Base-by-base conservation (phyloP, 2,329 filamentous ascomycete genomes). In the Trichoderma sp. region DNA sequence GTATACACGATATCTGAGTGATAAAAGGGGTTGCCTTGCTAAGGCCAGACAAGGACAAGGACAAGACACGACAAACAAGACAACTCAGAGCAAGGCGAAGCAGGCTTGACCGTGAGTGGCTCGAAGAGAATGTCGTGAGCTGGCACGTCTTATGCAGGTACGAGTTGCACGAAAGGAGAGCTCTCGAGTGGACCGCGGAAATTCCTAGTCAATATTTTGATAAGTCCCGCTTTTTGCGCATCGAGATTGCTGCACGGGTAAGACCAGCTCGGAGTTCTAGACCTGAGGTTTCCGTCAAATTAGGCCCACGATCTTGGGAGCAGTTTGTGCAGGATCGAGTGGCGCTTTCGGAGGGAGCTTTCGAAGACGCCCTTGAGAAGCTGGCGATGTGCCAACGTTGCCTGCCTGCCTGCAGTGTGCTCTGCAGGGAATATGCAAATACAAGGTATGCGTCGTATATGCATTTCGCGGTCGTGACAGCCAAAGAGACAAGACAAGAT, bases 81-180 rank as follows among this genome's bases (percentile, higher is more conserved):
- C 64, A 67, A 27, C 55, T 37, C 29, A 37, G 4, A 33, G 47
- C 40, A 47, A 14, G 64, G 37, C 55, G 21, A 53, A 43, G n/a
- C 64, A 59, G 19, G 55, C 29, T 29, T 14, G 62, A 35, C 24
- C 35, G 27, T 43, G 49, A 56, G n/a, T n/a, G 53, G 52, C 29
- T 10, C 35, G 35, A 21, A 27, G 5, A 35, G 53, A 29, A 24
- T 49, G 47, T 52, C 58, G 33, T 66, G 63, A 49, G 63, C 53
- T 66, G 63, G 63, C 63, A 43, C 55, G 35, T 66, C 27, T 21
- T 37, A 66, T 66, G 63, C 63, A 66, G 63, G 63, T 58, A 66
- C 53, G 47, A 49, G 40, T 43, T 43, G 6, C 40, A 43, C 40
- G 47, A 55, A 65, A 27, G 29, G 35, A 66, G 63, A 66, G 63